These are phyloP conservation scores for Thermochaetoides thermophila DNA, from an alignment of 495 filamentous ascomycete species.

Conservation along the genomic window DNA sequence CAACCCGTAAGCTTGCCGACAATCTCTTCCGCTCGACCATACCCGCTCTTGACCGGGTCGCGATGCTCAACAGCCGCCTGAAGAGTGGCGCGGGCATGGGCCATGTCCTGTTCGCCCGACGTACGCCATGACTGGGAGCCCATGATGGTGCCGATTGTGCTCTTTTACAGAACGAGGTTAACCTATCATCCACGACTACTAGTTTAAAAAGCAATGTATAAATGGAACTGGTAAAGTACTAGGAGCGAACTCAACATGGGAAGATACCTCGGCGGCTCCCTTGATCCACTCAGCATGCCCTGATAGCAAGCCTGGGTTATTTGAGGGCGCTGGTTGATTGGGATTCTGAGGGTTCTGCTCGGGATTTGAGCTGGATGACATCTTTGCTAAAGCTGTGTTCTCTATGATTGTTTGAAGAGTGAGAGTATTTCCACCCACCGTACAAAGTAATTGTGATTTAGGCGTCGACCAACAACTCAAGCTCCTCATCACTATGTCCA, in stretches of 20 bases:
- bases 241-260: neutral
- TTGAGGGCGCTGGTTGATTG: constrained; percentile 4
- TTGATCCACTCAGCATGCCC: constrained; percentile 34
- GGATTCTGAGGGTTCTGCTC: constrained; percentile 2
- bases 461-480: no score
- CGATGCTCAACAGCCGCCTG: constrained; percentile 26
- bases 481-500: no score
- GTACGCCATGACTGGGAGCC: constrained; percentile 30
- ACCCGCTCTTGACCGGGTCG: constrained; percentile 24
- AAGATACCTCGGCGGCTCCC: constrained; percentile 28
- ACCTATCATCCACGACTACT: no score
- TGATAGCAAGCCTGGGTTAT: constrained; percentile 24
- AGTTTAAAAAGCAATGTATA: no score
- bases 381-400: neutral
- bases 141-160: constrained; percentile 24
- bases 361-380: constrained; percentile 7
- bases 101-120: constrained; percentile 33
- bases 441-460: no score
- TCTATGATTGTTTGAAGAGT: neutral
- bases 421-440: no score
- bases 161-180: constrained; percentile 8
- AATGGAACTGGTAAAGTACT: no score
- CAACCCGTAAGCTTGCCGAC: constrained; percentile 28
- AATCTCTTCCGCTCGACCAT: constrained; percentile 30
- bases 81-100: constrained; percentile 26